These are phyloP conservation scores for Xylaria flabelliformis DNA, from an alignment of 495 filamentous ascomycete genomes.

Conservation along the genomic window DNA sequence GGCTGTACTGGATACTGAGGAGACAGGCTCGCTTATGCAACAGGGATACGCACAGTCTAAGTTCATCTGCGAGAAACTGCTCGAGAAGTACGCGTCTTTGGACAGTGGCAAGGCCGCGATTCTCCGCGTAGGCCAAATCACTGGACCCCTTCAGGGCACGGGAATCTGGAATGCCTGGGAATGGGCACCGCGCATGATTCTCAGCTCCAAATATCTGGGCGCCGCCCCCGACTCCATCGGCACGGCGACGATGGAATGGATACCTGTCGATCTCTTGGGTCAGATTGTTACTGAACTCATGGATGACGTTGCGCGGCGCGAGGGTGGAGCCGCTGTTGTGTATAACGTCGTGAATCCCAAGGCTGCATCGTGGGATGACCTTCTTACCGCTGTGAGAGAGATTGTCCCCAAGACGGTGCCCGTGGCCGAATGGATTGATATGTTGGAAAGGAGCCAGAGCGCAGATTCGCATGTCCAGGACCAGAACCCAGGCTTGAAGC, in stretches of 20 bases:
- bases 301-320: conserved; percentile 28
- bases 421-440: conserved; percentile 33
- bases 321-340: conserved; percentile 27
- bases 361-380: conserved; percentile 28
- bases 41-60: conserved; percentile 39
- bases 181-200: conserved; percentile 39
- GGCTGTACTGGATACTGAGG: conserved; percentile 27
- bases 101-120: conserved; percentile 29
- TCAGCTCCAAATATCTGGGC: conserved; percentile 32
- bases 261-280: conserved; percentile 35
- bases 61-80: conserved; percentile 34
- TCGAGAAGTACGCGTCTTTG: conserved; percentile 30
- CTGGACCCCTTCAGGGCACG: conserved; percentile 27
- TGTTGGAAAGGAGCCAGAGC: conserved; percentile 31
- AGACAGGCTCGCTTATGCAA: conserved; percentile 20
- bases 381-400: conserved; percentile 34
- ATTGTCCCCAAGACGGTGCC: conserved; percentile 25
- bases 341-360: conserved; percentile 39
- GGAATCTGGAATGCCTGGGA: conserved; percentile 38
- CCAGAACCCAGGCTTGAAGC: conserved; percentile 36
- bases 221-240: conserved; percentile 32
- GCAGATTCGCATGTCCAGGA: conserved; percentile 24
- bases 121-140: conserved; percentile 39
- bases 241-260: conserved; percentile 35
- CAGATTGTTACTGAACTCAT: conserved; percentile 35